Conservation (phyloP, 768 basidiomycete species). For the Artomyces pyxidatus region DNA sequence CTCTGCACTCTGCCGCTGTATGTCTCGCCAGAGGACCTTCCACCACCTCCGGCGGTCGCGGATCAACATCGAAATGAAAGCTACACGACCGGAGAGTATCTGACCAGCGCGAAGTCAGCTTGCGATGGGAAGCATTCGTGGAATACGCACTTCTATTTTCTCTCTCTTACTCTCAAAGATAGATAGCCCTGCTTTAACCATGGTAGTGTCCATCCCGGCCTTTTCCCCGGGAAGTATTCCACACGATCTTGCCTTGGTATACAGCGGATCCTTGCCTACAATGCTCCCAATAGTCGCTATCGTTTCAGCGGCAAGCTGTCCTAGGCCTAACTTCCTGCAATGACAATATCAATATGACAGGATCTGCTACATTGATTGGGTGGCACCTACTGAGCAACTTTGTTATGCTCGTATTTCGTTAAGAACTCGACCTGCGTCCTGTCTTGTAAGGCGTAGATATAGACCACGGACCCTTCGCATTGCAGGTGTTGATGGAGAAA, state of each 20-base stretch:
- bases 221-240: too few species aligned
- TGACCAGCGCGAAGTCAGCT: not conserved
- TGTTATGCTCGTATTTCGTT: not conserved
- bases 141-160: too few species aligned
- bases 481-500: not conserved
- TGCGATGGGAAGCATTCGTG: too few species aligned
- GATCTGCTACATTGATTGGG: not conserved
- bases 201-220: too few species aligned
- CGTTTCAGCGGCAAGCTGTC: not conserved
- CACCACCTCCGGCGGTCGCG: not conserved
- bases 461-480: not conserved
- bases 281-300: not conserved
- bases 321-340: not conserved
- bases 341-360: not conserved
- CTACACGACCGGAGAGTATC: not conserved
- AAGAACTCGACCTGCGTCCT: not conserved
- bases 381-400: not conserved
- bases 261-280: not conserved
- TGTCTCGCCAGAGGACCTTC: not conserved
- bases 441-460: not conserved
- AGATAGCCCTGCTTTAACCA: too few species aligned
- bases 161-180: too few species aligned
- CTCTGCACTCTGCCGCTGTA: not conserved
- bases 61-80: not conserved
- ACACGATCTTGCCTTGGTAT: too few species aligned